Percentiles rank a stretch among this genome's conserved stretches.
Evolutionary conservation across 2,329 filamentous ascomycete genomes (phyloP).

Genomic region (Geosmithia putterillii): DNA sequence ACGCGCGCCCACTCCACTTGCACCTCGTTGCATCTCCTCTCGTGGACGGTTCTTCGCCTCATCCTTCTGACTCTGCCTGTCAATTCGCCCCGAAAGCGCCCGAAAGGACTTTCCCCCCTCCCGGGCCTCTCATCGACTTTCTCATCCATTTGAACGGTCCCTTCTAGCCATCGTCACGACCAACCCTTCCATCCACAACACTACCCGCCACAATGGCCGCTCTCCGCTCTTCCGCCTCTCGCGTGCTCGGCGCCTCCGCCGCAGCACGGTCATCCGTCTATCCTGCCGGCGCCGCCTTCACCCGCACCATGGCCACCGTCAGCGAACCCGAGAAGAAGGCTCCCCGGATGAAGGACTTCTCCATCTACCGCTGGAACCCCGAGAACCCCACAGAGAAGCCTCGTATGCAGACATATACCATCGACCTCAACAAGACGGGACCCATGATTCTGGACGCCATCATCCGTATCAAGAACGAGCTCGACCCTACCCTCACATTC

Average conservation of each 20-base stretch:
- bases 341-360: conserved; percentile 80
- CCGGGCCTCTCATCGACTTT: not conserved
- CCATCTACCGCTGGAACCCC: conserved; percentile 98
- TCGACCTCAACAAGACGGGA: conserved; percentile 97
- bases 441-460: conserved; percentile 97
- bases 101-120: not conserved
- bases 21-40: not conserved
- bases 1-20: not conserved
- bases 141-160: not conserved
- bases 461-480: conserved; percentile 98
- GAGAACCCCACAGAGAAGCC: conserved; percentile 89
- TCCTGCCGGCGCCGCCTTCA: conserved; percentile 26
- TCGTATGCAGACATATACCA: conserved; percentile 83
- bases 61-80: not conserved
- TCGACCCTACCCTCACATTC: conserved; percentile 94
- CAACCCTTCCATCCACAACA: not conserved
- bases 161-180: not conserved
- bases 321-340: conserved; percentile 49
- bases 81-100: not conserved
- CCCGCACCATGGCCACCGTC: conserved; percentile 42
- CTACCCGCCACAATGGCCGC: conserved; percentile 33
- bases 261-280: conserved; percentile 23
- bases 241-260: conserved; percentile 34
- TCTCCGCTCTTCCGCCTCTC: conserved; percentile 45
- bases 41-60: not conserved